Evolutionary conservation across 2,329 filamentous ascomycete species (phyloP), one percentile per base, ranked within the genome.

Genomic region (Calonectria naviculata): DNA sequence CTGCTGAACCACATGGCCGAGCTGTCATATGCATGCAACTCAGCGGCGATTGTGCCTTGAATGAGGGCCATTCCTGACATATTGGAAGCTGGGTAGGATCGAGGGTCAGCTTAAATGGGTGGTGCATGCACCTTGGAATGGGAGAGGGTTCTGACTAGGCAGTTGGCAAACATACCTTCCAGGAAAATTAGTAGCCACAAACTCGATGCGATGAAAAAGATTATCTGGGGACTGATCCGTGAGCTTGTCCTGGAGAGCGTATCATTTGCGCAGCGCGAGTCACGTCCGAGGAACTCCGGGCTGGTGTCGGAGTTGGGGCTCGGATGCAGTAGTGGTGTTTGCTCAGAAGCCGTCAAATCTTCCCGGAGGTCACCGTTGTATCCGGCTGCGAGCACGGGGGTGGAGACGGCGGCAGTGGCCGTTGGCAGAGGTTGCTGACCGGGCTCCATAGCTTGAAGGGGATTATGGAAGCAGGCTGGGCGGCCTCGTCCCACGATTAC

Each of bases 41-140:
- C 94, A 9, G 88, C 89, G 2, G 94, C 94, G 74, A 97, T 94
- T 61, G 87, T 87, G 9, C 92, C 94, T 83, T 97, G 94, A 2
- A 93, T 93, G 67, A 95, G 95, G 7, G 93, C 94, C 79, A 97
- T 92, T 75, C 94, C 91, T 15, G 92, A 94, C 83, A 95, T 94
- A 78, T 97, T 97, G 72, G 89, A 85, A 7, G 88, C 88, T 88
- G 71, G 36, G 9, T 24, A 34, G 17, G 26, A 9, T 29, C n/a
- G 56, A 19, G 46, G 26, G 52, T 77, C 17, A 75, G 65, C 15
- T 12, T 54, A 28, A 24, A 19, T 56, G 7, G 34, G n/a, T n/a
- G 19, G 3, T 28, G 15, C 31, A 42, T 21, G 19, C 26, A 26
- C 46, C 34, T 26, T 7, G 34, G 28, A 9, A 12, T 47, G 24